These are phyloP conservation scores for Stevia rebaudiana DNA, from an alignment of 140 eudicot genomes.

Conservation along the genomic window DNA sequence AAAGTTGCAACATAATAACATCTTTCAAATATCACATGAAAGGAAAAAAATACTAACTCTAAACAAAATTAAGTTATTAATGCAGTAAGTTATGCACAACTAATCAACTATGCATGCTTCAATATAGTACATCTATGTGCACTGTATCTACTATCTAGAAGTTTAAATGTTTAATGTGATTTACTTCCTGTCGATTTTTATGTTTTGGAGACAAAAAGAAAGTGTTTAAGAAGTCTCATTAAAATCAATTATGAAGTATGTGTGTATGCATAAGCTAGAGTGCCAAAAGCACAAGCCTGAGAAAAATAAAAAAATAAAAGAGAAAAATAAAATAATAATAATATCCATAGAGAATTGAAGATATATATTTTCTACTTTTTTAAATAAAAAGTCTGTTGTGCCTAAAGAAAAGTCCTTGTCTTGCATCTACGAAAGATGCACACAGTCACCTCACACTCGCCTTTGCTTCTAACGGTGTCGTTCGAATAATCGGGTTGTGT, in stretches of 20 bases:
- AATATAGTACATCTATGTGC: neutral
- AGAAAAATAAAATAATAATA: too few species aligned
- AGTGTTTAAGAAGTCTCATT: neutral
- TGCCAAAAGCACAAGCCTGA: neutral
- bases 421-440: too few species aligned
- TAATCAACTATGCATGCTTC: neutral
- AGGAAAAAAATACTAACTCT: neutral
- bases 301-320: neutral
- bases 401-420: too few species aligned
- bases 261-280: neutral
- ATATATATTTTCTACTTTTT: too few species aligned
- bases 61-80: neutral
- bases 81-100: neutral
- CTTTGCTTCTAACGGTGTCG: too few species aligned
- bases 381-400: too few species aligned
- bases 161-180: neutral
- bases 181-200: neutral
- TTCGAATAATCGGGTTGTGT: too few species aligned
- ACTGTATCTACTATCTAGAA: too few species aligned
- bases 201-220: neutral
- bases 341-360: too few species aligned
- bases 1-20: neutral
- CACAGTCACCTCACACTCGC: too few species aligned
- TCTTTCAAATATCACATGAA: neutral
- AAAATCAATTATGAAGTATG: neutral